These are phyloP conservation scores for Pichia sp. DNA, from an alignment of 1,139 yeast genomes.

Conservation along the genomic window DNA sequence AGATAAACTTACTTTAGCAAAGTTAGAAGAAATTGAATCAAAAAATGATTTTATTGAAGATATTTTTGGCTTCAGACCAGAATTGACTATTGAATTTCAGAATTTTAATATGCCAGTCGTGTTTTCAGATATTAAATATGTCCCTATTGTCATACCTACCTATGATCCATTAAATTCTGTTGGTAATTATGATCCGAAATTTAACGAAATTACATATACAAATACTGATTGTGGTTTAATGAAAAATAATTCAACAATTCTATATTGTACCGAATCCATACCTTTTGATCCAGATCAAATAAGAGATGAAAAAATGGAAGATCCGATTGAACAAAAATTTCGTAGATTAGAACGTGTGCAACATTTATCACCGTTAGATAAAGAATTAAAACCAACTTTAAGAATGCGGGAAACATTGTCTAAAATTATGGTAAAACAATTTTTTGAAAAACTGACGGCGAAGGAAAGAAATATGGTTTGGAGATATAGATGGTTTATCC, in stretches of 20 bases:
- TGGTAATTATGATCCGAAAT: conserved; percentile 22
- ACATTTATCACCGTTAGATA: conserved; percentile 69
- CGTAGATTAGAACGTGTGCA: conserved; percentile 79
- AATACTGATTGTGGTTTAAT: conserved; percentile 29
- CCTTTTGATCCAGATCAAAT: conserved; percentile 60
- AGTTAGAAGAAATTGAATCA: conserved; percentile 33
- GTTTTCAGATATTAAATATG: conserved; percentile 53
- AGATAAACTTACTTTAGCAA: conserved; percentile 61
- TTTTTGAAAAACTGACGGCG: conserved; percentile 73
- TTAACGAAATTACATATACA: conserved; percentile 25
- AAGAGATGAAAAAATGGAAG: conserved; percentile 38
- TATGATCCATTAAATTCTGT: conserved; percentile 18
- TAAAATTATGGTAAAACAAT: conserved; percentile 66
- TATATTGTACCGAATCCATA: conserved; percentile 7
- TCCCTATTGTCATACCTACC: conserved; percentile 30
- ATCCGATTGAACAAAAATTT: conserved; percentile 85
- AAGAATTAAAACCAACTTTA: conserved; percentile 84
- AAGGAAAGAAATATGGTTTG: conserved; percentile 85
- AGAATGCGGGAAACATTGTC: conserved; percentile 70
- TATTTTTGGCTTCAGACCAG: too few relatives aligned
- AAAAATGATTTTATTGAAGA: conserved; percentile 29
- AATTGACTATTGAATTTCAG: conserved; percentile 60
- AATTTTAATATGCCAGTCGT: conserved; percentile 79
- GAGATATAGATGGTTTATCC: conserved; percentile 84
- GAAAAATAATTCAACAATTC: conserved; percentile 1